phyloP scores from a whole-genome alignment of 2,329 filamentous ascomycete genomes.

The Ophiostoma tasmaniense region DNA sequence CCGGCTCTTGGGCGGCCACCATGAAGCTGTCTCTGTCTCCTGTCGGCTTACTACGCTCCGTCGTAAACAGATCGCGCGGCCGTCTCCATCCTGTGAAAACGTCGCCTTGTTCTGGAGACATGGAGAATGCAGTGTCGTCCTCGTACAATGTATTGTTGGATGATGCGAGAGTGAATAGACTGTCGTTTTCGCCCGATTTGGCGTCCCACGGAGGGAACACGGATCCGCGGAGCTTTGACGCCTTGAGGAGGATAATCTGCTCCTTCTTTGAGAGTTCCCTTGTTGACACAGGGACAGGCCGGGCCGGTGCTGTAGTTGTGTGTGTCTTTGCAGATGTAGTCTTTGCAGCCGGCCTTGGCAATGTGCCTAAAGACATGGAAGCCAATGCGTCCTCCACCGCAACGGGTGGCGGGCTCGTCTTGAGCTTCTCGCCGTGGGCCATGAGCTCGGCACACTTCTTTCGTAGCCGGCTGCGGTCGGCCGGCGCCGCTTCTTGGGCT shows the following conservation, averaged over 20 bases:
- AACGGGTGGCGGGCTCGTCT: slow-evolving; percentile 32
- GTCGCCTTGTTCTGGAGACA: slow-evolving; percentile 65
- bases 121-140: slow-evolving; percentile 58
- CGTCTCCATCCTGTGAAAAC: slow-evolving; percentile 82
- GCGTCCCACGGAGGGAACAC: slow-evolving; percentile 79
- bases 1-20: slow-evolving; percentile 47
- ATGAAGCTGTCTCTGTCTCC: slow-evolving; percentile 19
- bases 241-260: slow-evolving; percentile 65
- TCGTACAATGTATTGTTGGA: slow-evolving; percentile 47
- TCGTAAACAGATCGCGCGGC: slow-evolving; percentile 56
- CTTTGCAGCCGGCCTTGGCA: not conserved
- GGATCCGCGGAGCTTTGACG: slow-evolving; percentile 72
- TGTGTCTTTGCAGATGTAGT: not conserved
- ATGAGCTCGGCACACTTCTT: slow-evolving; percentile 63
- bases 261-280: slow-evolving; percentile 60
- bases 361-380: slow-evolving; percentile 1
- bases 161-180: slow-evolving; percentile 51
- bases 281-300: slow-evolving; percentile 36
- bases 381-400: not conserved
- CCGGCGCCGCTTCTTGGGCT: slow-evolving; percentile 51
- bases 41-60: not conserved
- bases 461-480: slow-evolving; percentile 58
- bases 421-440: slow-evolving; percentile 66
- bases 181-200: slow-evolving; percentile 39
- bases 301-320: slow-evolving; percentile 5